Evolutionary conservation across 441 rosid species (phyloP).

Genomic region (Jatropha podagrica): DNA sequence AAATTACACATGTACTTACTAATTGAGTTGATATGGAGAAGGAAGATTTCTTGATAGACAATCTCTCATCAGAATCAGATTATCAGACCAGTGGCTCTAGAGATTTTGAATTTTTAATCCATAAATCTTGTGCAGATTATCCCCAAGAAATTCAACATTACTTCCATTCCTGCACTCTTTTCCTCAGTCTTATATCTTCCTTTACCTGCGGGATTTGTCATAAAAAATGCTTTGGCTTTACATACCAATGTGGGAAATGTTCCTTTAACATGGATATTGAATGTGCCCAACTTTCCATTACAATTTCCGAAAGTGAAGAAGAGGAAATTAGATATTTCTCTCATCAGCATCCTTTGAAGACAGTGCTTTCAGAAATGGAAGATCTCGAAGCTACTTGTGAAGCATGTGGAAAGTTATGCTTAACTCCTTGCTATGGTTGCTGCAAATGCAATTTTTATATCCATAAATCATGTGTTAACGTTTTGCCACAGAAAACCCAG

Average conservation of each 20-base stretch:
- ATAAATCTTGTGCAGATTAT: not conserved
- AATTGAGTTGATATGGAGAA: too few species aligned
- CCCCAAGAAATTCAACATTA: not conserved
- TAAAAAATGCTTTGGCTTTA: not conserved
- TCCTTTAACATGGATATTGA: conserved; percentile 12
- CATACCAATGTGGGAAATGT: conserved; percentile 10
- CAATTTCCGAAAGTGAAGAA: not conserved
- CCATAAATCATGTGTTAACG: conserved; percentile 19
- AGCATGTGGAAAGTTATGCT: conserved; percentile 7
- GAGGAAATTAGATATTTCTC: conserved; percentile 4
- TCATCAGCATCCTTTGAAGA: conserved; percentile 19
- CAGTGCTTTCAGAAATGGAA: not conserved
- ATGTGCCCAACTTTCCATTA: conserved; percentile 10
- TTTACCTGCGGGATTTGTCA: not conserved
- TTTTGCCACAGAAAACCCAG: not conserved
- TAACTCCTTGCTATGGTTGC: conserved; percentile 14
- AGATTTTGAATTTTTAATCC: not conserved
- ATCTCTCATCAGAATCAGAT: not conserved
- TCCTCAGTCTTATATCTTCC: not conserved
- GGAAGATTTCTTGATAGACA: not conserved
- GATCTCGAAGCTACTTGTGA: not conserved
- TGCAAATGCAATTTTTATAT: conserved; percentile 16
- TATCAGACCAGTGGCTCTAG: not conserved
- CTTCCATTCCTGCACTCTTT: not conserved
- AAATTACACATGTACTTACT: too few species aligned